Conservation (phyloP, 768 basidiomycete genomes). For the Phylloporus sp. region DNA sequence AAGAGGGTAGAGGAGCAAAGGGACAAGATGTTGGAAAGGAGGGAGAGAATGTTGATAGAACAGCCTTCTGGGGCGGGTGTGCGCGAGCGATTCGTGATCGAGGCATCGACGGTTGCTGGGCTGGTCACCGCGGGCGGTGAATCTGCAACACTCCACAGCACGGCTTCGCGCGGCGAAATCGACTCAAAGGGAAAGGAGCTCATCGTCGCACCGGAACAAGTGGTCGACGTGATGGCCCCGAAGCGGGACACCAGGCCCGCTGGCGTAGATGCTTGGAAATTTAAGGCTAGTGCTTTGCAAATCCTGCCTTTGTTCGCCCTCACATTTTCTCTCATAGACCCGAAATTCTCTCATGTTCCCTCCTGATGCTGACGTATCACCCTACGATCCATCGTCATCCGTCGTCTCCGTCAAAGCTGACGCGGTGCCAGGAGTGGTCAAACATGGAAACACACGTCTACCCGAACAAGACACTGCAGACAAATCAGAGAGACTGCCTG, state of each 20-base stretch:
- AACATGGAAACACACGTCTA: constrained; percentile 78
- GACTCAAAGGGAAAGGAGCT: constrained; percentile 24
- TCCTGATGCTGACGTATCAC: constrained; percentile 84
- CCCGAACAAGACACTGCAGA: constrained; percentile 58
- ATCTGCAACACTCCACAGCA: not conserved
- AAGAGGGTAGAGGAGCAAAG: constrained; percentile 65
- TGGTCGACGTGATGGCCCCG: constrained; percentile 75
- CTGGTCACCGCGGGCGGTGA: constrained; percentile 40
- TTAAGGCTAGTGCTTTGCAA: constrained; percentile 49
- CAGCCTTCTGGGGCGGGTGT: constrained; percentile 59
- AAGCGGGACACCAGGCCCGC: constrained; percentile 67
- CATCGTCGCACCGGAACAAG: constrained; percentile 23
- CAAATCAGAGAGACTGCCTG: constrained; percentile 41
- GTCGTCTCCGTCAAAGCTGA: constrained; percentile 27
- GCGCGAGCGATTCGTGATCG: constrained; percentile 60
- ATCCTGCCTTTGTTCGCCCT: not conserved
- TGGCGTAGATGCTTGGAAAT: constrained; percentile 76
- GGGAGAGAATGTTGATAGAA: constrained; percentile 71
- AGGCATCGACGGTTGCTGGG: constrained; percentile 50
- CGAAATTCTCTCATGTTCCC: constrained; percentile 95
- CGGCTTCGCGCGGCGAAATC: constrained; percentile 24
- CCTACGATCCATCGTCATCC: constrained; percentile 51
- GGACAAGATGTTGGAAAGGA: constrained; percentile 57
- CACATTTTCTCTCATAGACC: constrained; percentile 43
- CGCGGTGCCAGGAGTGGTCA: constrained; percentile 58